phyloP scores from a whole-genome alignment of 2,329 filamentous ascomycete species.

The Aureobasidium sp. region DNA sequence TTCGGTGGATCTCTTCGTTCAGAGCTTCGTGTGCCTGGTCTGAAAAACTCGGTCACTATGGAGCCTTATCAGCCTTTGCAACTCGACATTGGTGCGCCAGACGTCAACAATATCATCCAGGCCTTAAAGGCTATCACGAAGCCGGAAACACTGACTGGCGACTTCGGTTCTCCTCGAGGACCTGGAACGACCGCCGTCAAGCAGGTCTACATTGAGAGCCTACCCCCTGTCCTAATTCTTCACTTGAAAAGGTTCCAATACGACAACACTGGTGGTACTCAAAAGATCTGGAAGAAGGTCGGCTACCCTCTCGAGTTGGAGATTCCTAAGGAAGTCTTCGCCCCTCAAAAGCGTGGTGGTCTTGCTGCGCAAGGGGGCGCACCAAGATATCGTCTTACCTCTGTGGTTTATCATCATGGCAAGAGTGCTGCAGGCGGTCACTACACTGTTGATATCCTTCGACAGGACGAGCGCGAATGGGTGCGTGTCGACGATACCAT shows the following conservation, averaged over 20 bases:
- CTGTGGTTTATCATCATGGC: conserved; percentile 94
- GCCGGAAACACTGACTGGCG: conserved; percentile 75
- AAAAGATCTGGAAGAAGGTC: conserved; percentile 98
- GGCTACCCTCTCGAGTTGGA: conserved; percentile 93
- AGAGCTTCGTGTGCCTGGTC: conserved; percentile 76
- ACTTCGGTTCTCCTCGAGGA: conserved; percentile 74
- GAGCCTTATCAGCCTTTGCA: conserved; percentile 93
- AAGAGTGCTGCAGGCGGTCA: conserved; percentile 94
- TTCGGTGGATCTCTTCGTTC: conserved; percentile 89
- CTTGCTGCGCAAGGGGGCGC: conserved; percentile 60
- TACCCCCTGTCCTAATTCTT: conserved; percentile 86
- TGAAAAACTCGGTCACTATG: conserved; percentile 83
- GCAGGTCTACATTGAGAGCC: conserved; percentile 85
- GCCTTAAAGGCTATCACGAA: conserved; percentile 78
- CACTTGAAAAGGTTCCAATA: conserved; percentile 98
- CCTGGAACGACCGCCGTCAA: conserved; percentile 75
- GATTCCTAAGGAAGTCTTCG: conserved; percentile 83
- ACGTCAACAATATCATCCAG: conserved; percentile 86
- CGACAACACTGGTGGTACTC: conserved; percentile 75
- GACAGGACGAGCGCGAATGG: conserved; percentile 94
- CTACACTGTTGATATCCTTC: conserved; percentile 93
- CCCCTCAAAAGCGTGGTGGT: conserved; percentile 63
- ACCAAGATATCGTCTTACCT: conserved; percentile 78
- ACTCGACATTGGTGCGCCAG: conserved; percentile 81
- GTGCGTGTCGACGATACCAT: conserved; percentile 91